phyloP scores from a whole-genome alignment of 2,329 filamentous ascomycete genomes.

The Celoporthe dispersa region DNA sequence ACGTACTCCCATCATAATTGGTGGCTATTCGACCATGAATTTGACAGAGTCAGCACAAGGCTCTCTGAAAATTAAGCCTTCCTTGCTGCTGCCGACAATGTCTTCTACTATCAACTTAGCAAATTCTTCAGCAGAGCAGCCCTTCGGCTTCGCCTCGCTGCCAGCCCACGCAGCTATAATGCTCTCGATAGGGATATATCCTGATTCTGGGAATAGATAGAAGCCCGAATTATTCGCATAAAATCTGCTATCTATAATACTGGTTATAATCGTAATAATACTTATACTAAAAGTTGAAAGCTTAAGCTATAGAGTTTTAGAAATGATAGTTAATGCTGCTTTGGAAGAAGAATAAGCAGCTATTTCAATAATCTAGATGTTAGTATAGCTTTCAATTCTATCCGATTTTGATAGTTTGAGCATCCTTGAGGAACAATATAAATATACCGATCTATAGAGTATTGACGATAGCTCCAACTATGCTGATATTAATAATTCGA shows the following conservation, averaged over 20 bases:
- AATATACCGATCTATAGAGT: conserved; percentile 29
- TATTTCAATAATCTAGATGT: not conserved
- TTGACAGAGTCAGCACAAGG: no score
- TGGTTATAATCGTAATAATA: conserved; percentile 29
- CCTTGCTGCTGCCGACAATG: conserved; percentile 25
- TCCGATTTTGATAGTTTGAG: no score
- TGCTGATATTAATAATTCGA: conserved; percentile 39
- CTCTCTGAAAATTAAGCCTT: no score
- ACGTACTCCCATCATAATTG: no score
- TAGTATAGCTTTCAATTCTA: no score
- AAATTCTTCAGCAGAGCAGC: conserved; percentile 27
- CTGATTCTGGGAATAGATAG: conserved; percentile 25
- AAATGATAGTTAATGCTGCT: conserved; percentile 31
- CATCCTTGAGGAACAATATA: no score
- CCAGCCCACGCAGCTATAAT: conserved; percentile 32
- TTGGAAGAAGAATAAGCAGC: conserved; percentile 29
- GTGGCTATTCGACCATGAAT: no score
- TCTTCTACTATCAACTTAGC: conserved; percentile 28
- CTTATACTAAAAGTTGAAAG: conserved; percentile 36
- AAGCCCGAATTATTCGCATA: not conserved
- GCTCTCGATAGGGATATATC: conserved; percentile 29
- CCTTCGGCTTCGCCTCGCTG: conserved; percentile 30
- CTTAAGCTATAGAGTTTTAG: conserved; percentile 37
- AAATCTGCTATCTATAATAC: not conserved
- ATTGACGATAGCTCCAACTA: conserved; percentile 36